Percentiles rank a stretch among this genome's conserved stretches.
These are phyloP conservation scores for Kurtzmaniella natalensis DNA, from an alignment of 1,139 yeast species.

Conservation along the genomic window DNA sequence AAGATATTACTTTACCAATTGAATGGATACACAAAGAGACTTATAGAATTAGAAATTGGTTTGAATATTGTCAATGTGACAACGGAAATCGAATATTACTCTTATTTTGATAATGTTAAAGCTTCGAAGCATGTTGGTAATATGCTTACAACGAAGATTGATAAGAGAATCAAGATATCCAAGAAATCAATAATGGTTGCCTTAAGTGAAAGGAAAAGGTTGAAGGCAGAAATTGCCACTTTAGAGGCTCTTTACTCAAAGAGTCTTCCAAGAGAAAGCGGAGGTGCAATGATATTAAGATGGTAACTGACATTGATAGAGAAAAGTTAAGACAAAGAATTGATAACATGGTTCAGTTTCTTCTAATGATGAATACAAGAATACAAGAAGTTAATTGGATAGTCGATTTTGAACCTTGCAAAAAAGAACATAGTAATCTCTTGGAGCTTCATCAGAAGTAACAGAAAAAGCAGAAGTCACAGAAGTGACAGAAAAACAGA, in stretches of 20 bases:
- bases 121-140: neutral
- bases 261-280: neutral
- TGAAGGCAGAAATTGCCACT: neutral
- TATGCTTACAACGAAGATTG: neutral
- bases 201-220: neutral
- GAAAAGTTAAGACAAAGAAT: neutral
- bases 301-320: neutral
- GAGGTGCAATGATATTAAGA: neutral
- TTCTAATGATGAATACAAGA: neutral
- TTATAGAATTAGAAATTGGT: slow-evolving; percentile 2
- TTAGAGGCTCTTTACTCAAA: neutral
- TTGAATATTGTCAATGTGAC: neutral
- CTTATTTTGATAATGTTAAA: neutral
- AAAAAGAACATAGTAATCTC: too few species aligned
- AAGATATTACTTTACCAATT: neutral
- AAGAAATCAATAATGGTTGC: neutral
- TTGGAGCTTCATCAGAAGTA: too few species aligned
- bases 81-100: neutral
- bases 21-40: neutral
- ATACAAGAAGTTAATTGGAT: slow-evolving; percentile 1
- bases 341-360: slow-evolving; percentile 1
- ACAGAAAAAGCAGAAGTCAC: too few species aligned
- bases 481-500: too few species aligned
- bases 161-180: neutral
- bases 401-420: slow-evolving; percentile 1